phyloP scores from a whole-genome alignment of 257 asterid species.

The Solanum pinnatisectum region DNA sequence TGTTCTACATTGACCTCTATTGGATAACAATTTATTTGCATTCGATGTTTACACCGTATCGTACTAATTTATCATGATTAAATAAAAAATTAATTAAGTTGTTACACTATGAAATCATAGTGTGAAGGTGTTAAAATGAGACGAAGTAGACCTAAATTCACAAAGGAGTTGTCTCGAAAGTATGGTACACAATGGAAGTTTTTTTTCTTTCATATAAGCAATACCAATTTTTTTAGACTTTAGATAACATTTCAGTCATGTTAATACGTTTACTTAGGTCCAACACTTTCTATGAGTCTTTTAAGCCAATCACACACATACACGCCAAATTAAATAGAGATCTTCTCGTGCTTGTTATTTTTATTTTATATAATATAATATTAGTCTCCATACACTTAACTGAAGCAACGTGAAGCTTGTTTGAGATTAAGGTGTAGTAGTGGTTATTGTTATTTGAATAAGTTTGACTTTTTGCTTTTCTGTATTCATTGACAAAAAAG shows the following conservation, averaged over 20 bases:
- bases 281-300: background rate
- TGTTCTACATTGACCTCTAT: background rate
- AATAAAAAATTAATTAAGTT: background rate
- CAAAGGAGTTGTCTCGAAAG: background rate
- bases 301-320: background rate
- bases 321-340: background rate
- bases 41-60: background rate
- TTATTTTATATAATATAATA: background rate
- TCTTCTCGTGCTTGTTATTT: background rate
- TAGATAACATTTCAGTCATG: background rate
- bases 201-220: background rate
- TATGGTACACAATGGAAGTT: background rate
- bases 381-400: background rate
- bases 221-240: background rate
- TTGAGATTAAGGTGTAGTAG: background rate
- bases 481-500: background rate
- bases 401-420: background rate
- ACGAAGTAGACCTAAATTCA: background rate
- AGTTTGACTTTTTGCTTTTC: background rate
- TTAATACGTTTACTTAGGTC: background rate
- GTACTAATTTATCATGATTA: background rate
- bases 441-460: background rate
- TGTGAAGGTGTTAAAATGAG: background rate
- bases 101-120: background rate
- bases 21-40: background rate